These are phyloP conservation scores for Senna siamea DNA, from an alignment of 306 rosid species.

Conservation along the genomic window DNA sequence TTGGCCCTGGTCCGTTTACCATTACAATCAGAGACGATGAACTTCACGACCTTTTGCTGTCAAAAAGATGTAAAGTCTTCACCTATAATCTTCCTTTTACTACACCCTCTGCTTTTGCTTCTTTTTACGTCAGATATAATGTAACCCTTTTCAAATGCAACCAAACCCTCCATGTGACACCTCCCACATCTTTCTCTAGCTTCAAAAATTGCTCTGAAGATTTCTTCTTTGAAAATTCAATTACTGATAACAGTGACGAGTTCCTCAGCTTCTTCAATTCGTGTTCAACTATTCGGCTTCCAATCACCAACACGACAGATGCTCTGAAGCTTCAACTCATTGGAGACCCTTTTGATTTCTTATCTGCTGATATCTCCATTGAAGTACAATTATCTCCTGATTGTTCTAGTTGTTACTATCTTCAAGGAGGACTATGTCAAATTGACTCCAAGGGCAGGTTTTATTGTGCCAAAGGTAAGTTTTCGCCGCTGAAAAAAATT, in stretches of 20 bases:
- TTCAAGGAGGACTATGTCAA: conserved; percentile 36
- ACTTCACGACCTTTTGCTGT: neutral
- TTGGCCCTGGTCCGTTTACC: too few species aligned
- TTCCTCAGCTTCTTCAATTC: too few species aligned
- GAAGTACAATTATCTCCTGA: neutral
- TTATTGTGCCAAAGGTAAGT: conserved; percentile 38
- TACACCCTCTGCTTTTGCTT: neutral
- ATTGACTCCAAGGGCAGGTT: conserved; percentile 12
- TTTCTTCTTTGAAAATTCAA: neutral
- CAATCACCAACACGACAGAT: neutral
- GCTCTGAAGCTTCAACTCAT: neutral
- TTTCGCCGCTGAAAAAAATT: too few species aligned
- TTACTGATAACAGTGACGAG: neutral
- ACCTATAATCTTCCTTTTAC: neutral
- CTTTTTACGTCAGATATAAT: neutral
- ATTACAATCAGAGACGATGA: neutral
- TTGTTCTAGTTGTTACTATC: conserved; percentile 34
- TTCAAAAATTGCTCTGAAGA: neutral
- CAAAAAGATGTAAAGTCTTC: conserved; percentile 1
- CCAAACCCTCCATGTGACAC: neutral
- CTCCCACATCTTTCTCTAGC: neutral
- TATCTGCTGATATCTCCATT: conserved; percentile 23
- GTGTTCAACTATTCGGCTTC: conserved; percentile 39
- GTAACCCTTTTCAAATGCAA: conserved; percentile 29
- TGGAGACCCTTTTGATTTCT: neutral